phyloP scores from a whole-genome alignment of 2,329 filamentous ascomycete genomes.

The Claviceps paspali region DNA sequence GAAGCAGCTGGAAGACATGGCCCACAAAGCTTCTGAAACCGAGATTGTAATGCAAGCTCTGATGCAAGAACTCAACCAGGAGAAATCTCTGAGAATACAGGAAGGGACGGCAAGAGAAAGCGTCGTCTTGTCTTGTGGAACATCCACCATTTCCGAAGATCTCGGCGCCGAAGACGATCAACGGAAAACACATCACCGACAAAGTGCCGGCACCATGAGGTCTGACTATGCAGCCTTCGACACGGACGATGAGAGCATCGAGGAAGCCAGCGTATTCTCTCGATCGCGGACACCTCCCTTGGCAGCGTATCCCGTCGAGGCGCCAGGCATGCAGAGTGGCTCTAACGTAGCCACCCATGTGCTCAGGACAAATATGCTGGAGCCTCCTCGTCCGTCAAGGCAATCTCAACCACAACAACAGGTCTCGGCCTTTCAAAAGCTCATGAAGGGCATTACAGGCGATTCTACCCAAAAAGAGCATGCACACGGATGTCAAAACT shows the following conservation, averaged over 20 bases:
- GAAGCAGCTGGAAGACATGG: slow-evolving; percentile 45
- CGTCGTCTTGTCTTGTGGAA: slow-evolving; percentile 17
- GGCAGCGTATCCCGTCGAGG: slow-evolving; percentile 14
- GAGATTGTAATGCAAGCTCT: slow-evolving; percentile 34
- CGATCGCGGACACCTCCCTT: slow-evolving; percentile 41
- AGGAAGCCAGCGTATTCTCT: slow-evolving; percentile 44
- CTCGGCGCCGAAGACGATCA: slow-evolving; percentile 38
- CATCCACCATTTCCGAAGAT: slow-evolving; percentile 34
- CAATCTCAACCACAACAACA: slow-evolving; percentile 14
- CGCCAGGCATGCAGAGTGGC: neutral
- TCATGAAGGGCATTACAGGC: slow-evolving; percentile 27
- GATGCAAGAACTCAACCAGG: slow-evolving; percentile 33
- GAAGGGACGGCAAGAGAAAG: slow-evolving; percentile 19
- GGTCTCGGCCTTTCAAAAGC: slow-evolving; percentile 24
- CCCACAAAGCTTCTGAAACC: slow-evolving; percentile 34
- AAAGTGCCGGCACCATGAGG: slow-evolving; percentile 27
- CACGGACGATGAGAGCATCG: slow-evolving; percentile 36
- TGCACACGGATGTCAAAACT: slow-evolving; percentile 33
- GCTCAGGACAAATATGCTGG: slow-evolving; percentile 13
- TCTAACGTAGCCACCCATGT: slow-evolving; percentile 2
- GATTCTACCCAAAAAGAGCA: slow-evolving; percentile 14
- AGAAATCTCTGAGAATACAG: slow-evolving; percentile 31
- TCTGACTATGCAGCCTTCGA: slow-evolving; percentile 28
- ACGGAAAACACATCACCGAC: slow-evolving; percentile 25
- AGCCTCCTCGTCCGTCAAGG: slow-evolving; percentile 20